Evolutionary conservation across 1,284 basidiomycete genomes (phyloP).

Genomic region (Boletellus deceptivus): DNA sequence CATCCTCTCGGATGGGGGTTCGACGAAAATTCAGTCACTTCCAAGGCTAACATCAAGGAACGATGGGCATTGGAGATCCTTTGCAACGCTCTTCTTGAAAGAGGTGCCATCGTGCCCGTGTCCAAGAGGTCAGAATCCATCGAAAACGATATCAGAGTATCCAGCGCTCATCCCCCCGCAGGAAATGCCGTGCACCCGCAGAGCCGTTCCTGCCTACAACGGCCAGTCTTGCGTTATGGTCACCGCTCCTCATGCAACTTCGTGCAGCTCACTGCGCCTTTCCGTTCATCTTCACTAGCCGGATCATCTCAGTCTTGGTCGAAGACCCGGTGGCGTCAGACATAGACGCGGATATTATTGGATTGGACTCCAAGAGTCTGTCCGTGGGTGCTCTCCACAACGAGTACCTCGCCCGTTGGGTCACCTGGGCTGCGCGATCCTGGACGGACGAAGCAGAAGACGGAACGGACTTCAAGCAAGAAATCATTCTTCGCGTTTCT

Average conservation of each 20-base stretch:
- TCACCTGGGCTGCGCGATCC: conserved; percentile 52
- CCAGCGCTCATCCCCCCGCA: conserved; percentile 30
- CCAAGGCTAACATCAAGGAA: conserved; percentile 42
- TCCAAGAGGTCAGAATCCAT: conserved; percentile 65
- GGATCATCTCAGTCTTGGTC: conserved; percentile 46
- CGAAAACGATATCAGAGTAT: neutral
- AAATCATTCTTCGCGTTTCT: conserved; percentile 46
- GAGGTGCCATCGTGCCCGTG: conserved; percentile 71
- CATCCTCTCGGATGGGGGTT: conserved; percentile 49
- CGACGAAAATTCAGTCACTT: conserved; percentile 31
- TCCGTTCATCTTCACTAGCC: conserved; percentile 48
- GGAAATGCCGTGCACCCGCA: conserved; percentile 56
- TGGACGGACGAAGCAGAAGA: conserved; percentile 33
- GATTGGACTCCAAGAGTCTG: conserved; percentile 11
- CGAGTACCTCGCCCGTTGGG: conserved; percentile 66
- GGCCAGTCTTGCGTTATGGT: conserved; percentile 64
- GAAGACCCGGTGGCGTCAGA: conserved; percentile 13
- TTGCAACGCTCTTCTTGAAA: conserved; percentile 59
- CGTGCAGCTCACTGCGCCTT: conserved; percentile 56
- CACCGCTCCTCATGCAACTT: conserved; percentile 65
- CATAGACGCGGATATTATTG: conserved; percentile 6
- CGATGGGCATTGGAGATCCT: conserved; percentile 73
- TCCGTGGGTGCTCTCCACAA: conserved; percentile 45
- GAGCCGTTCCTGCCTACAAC: conserved; percentile 51
- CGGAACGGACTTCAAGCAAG: conserved; percentile 42